Conservation (phyloP, 108 stramenopile species). For the Nannochloropsis granulata region DNA sequence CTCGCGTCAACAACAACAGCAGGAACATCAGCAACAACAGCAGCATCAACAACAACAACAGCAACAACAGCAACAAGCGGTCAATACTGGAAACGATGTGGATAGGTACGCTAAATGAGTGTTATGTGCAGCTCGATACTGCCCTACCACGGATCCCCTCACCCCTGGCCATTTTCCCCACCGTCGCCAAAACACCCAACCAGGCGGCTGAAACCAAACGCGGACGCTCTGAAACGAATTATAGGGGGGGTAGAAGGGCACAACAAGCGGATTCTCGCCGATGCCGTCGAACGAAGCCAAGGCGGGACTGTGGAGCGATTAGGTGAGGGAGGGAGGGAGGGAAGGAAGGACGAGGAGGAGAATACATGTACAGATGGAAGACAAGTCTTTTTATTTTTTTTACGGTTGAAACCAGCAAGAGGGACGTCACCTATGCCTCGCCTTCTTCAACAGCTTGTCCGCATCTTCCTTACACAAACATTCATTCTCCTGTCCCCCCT, state of each 20-base stretch:
- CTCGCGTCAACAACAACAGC: not conserved
- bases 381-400: not conserved
- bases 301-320: too few relatives aligned
- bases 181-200: not conserved
- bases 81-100: not conserved
- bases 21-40: not conserved
- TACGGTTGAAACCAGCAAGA: not conserved
- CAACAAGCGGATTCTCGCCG: not conserved
- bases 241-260: not conserved
- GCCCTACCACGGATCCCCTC: too few relatives aligned
- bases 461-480: too few relatives aligned
- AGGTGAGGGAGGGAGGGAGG: not conserved
- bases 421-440: too few relatives aligned
- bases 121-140: too few relatives aligned
- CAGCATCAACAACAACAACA: not conserved
- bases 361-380: too few relatives aligned
- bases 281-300: too few relatives aligned
- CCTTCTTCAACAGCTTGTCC: too few relatives aligned
- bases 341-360: not conserved
- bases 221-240: not conserved
- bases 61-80: too few relatives aligned
- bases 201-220: not conserved
- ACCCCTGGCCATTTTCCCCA: too few relatives aligned
- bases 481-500: not conserved
- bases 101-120: not conserved